Evolutionary conservation across 106 monocot species (phyloP), one percentile per base, ranked within the genome.

Genomic region (Amphibolis antarctica): DNA sequence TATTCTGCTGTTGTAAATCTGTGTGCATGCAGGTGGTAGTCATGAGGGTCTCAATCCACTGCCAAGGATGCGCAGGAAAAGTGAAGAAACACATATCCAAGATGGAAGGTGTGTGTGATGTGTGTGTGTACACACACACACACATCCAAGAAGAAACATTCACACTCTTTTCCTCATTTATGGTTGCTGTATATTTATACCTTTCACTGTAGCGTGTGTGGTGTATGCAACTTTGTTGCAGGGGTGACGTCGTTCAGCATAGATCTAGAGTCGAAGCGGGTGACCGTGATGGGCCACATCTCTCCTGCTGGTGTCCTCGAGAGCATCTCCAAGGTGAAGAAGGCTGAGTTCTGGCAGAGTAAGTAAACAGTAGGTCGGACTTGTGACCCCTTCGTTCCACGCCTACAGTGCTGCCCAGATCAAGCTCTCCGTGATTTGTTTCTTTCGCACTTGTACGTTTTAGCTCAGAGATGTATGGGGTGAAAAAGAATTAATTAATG

Each of bases 251-350:
- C 93, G 10, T 94, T 81, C 73, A 94, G 83, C 69, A 86, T 94
- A 69, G 93, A 94, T 83, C 64, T 94, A 65, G 93, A 94, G 77
- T 67, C 78, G 43, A 94, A 94, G 81, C 86, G 81, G 77, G 93
- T 94, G 67, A 94, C 89, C 21, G 93, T 94, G 75, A 94, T 83
- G 88, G 93, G 93, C 15, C 88, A 89, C 75, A 83, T 94, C 52
- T 94, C 93, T 14, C 93, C 93, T 31, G 72, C 49, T 24, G 85
- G 85, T n/a, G 93, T 94, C 44, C 75, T 94, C 46, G 81, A 94
- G 83, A 94, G 93, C 83, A 78, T 94, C 66, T 94, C 93, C 4
- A 94, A 89, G 86, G 83, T 94, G 63, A 94, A 94, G 85, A 94
- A 89, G 72, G 93, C 93, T 31, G 88, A 94, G 86, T 85, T 94